These are phyloP conservation scores for Aspergillus spinulosporus DNA, from an alignment of 2,329 filamentous ascomycete genomes.

Conservation along the genomic window DNA sequence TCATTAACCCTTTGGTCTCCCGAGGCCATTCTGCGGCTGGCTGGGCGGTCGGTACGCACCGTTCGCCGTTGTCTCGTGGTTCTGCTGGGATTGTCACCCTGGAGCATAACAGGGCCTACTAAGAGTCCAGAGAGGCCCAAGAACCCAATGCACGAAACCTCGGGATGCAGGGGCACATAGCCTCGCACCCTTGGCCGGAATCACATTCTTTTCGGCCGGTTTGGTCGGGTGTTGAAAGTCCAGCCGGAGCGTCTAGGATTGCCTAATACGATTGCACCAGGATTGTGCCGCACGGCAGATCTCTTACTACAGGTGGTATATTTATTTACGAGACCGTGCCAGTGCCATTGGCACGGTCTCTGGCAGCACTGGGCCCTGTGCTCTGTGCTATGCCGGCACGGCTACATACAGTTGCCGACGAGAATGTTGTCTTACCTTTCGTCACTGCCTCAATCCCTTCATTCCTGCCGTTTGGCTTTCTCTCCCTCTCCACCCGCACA, in stretches of 20 bases:
- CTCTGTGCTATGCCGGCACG: slow-evolving; percentile 4
- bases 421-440: neutral
- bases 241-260: neutral
- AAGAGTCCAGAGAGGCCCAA: neutral
- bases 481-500: no score
- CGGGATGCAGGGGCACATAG: neutral
- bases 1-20: neutral
- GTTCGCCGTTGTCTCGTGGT: neutral
- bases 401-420: slow-evolving; percentile 1
- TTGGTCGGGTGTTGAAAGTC: neutral
- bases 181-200: slow-evolving; percentile 1
- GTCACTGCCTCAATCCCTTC: neutral
- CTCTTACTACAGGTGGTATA: neutral
- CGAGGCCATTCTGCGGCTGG: neutral
- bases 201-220: slow-evolving; percentile 4
- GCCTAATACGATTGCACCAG: neutral
- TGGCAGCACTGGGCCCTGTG: neutral
- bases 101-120: neutral
- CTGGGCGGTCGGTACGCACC: neutral
- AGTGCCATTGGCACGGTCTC: neutral
- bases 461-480: no score
- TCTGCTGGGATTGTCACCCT: neutral
- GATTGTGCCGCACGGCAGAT: neutral
- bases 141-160: neutral
- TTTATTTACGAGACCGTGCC: no score